Evolutionary conservation across 192 early-diverging fungal genomes (phyloP).

Genomic region (Backusella tuberculispora): DNA sequence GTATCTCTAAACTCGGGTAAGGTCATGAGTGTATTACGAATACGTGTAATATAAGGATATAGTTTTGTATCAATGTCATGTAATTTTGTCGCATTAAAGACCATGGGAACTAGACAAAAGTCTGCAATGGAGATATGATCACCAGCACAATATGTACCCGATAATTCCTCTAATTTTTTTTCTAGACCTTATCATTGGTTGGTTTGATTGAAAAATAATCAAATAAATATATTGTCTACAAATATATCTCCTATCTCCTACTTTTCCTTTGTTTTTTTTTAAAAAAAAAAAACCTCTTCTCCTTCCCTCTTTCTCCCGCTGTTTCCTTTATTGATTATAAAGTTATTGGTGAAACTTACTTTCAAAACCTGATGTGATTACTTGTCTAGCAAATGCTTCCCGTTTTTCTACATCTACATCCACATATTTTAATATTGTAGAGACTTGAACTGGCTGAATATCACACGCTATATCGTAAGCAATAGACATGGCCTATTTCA

Average conservation of each 20-base stretch:
- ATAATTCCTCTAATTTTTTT: slow-evolving; percentile 59
- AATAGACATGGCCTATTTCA: slow-evolving; percentile 66
- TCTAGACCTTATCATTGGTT: slow-evolving; percentile 52
- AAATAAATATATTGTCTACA: too few species aligned
- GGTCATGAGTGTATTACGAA: slow-evolving; percentile 58
- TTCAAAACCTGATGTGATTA: slow-evolving; percentile 62
- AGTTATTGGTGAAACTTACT: slow-evolving; percentile 33
- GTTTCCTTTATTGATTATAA: neutral
- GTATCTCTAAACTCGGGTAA: slow-evolving; percentile 70
- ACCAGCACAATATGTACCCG: slow-evolving; percentile 80
- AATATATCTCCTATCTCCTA: too few species aligned
- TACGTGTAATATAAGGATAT: slow-evolving; percentile 69
- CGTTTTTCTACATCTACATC: slow-evolving; percentile 51
- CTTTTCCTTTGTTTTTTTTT: neutral
- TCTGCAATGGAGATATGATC: slow-evolving; percentile 87
- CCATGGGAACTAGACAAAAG: slow-evolving; percentile 77
- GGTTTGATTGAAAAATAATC: neutral
- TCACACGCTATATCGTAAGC: slow-evolving; percentile 75
- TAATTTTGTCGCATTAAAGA: slow-evolving; percentile 70
- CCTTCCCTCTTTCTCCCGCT: too few species aligned
- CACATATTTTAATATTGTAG: slow-evolving; percentile 68
- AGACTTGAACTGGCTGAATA: slow-evolving; percentile 87
- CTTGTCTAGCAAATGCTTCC: slow-evolving; percentile 63
- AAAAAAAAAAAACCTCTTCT: too few species aligned
- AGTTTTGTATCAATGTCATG: slow-evolving; percentile 68